Conservation (phyloP, 2,329 filamentous ascomycete genomes). For the Claviceps capensis region DNA sequence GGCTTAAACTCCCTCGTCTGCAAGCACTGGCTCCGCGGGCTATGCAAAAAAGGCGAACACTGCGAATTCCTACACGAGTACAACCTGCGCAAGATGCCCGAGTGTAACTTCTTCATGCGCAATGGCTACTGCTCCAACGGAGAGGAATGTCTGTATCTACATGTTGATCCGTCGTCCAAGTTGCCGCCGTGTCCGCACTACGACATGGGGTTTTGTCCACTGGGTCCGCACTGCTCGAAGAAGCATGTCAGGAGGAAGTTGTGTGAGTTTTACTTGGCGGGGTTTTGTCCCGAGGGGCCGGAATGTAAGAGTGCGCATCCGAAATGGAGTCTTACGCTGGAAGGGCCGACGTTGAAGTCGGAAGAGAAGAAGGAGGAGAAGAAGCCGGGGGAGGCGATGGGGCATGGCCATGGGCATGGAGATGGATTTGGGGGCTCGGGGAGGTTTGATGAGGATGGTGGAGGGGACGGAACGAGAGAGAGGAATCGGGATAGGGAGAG, state of each 20-base stretch:
- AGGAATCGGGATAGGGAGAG: constrained; percentile 5
- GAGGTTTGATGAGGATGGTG: constrained; percentile 14
- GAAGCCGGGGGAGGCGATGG: constrained; percentile 17
- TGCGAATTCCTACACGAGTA: constrained; percentile 99
- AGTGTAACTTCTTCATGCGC: constrained; percentile 91
- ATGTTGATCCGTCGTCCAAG: constrained; percentile 72
- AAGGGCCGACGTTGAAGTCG: constrained; percentile 59
- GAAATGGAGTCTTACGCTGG: constrained; percentile 62
- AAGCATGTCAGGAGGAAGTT: constrained; percentile 73
- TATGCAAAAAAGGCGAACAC: constrained; percentile 93
- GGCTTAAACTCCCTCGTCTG: constrained; percentile 78
- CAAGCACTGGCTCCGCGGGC: constrained; percentile 94
- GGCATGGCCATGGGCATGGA: constrained; percentile 22
- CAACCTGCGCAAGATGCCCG: constrained; percentile 94
- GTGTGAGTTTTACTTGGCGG: constrained; percentile 77
- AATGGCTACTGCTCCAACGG: constrained; percentile 94
- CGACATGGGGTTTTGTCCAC: constrained; percentile 84
- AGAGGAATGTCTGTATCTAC: constrained; percentile 88
- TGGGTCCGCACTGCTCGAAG: constrained; percentile 77
- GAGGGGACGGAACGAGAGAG: constrained; percentile 10
- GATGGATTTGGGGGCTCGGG: constrained; percentile 14
- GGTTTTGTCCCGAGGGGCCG: constrained; percentile 78
- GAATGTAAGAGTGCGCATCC: constrained; percentile 74
- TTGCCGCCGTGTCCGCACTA: constrained; percentile 79
- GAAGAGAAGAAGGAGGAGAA: constrained; percentile 43